Percentiles rank a stretch among this genome's conserved stretches.
Evolutionary conservation across 805 yeast species (phyloP).

Genomic region (Saturnispora serradocipensis): DNA sequence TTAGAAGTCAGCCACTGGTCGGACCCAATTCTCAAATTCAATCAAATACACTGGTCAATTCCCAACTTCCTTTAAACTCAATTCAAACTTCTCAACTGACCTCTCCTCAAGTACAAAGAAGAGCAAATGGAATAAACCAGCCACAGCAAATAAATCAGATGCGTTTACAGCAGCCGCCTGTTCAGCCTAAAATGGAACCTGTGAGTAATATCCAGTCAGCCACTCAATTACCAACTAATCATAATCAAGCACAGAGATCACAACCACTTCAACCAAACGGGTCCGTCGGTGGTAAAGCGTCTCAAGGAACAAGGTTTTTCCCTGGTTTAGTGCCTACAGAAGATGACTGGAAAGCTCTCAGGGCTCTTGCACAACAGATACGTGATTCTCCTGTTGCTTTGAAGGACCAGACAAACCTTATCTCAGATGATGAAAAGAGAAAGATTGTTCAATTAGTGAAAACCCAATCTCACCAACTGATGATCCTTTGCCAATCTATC

Average conservation of each 20-base stretch:
- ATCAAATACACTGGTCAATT: not conserved
- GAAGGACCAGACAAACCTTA: conserved; percentile 52
- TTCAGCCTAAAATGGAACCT: not conserved
- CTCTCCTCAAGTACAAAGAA: conserved; percentile 11
- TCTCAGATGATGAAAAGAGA: conserved; percentile 57
- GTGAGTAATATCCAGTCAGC: not conserved
- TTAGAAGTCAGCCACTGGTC: not conserved
- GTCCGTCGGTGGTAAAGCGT: conserved; percentile 5
- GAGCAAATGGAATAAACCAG: conserved; percentile 5
- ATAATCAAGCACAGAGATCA: conserved; percentile 18
- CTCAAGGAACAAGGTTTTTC: conserved; percentile 22
- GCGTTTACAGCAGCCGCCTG: conserved; percentile 5
- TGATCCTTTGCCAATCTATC: conserved; percentile 56
- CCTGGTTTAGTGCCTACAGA: conserved; percentile 37
- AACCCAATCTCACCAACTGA: conserved; percentile 44
- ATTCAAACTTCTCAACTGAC: conserved; percentile 7
- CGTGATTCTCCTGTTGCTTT: conserved; percentile 55
- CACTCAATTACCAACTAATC: conserved; percentile 27
- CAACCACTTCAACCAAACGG: conserved; percentile 12
- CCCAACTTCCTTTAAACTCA: not conserved
- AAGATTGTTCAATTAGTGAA: conserved; percentile 46
- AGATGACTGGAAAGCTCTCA: conserved; percentile 53
- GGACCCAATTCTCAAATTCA: conserved; percentile 1
- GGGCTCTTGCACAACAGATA: conserved; percentile 60
- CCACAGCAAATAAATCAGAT: conserved; percentile 5